Percentiles rank a stretch among this genome's conserved stretches.
Conservation (phyloP, 2,329 filamentous ascomycete genomes). For the Nigrospora osmanthi region DNA sequence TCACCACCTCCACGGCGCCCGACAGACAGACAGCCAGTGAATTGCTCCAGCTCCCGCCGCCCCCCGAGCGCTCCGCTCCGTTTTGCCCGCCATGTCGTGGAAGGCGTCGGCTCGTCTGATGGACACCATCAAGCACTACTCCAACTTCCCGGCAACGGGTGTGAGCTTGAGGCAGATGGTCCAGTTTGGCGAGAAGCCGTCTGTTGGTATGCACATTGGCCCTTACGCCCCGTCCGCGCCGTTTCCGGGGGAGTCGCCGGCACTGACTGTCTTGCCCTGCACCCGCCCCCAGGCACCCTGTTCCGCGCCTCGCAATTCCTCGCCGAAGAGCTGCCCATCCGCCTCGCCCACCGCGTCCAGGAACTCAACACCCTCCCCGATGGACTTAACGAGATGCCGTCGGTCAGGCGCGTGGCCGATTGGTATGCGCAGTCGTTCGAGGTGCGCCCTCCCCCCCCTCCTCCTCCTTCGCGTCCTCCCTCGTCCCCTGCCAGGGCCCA, state of each 20-base stretch:
- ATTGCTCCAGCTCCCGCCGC: conserved; percentile 3
- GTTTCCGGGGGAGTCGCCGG: no score
- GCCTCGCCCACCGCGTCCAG: conserved; percentile 90
- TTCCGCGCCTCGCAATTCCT: conserved; percentile 98
- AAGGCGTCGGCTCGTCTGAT: conserved; percentile 84
- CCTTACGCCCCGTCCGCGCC: neutral
- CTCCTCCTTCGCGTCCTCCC: neutral
- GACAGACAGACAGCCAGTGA: no score
- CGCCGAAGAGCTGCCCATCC: conserved; percentile 94
- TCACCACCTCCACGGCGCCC: no score
- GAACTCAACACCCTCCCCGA: conserved; percentile 89
- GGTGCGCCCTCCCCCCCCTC: conserved; percentile 44
- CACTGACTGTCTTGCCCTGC: no score
- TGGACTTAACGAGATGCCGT: conserved; percentile 96
- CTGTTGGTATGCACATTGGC: conserved; percentile 57
- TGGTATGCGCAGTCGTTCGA: conserved; percentile 99
- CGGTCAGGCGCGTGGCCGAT: conserved; percentile 87
- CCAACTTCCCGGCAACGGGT: conserved; percentile 92
- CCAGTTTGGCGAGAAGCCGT: conserved; percentile 92
- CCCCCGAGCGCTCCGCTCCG: conserved; percentile 11
- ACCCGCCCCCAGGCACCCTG: conserved; percentile 62
- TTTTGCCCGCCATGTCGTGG: conserved; percentile 75
- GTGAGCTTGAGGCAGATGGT: conserved; percentile 98
- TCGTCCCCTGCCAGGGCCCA: conserved; percentile 3
- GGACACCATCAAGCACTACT: conserved; percentile 96